Percentiles rank a stretch among this genome's conserved stretches.
Evolutionary conservation across 441 rosid genomes (phyloP).

Genomic region (Bruguiera hainesii): DNA sequence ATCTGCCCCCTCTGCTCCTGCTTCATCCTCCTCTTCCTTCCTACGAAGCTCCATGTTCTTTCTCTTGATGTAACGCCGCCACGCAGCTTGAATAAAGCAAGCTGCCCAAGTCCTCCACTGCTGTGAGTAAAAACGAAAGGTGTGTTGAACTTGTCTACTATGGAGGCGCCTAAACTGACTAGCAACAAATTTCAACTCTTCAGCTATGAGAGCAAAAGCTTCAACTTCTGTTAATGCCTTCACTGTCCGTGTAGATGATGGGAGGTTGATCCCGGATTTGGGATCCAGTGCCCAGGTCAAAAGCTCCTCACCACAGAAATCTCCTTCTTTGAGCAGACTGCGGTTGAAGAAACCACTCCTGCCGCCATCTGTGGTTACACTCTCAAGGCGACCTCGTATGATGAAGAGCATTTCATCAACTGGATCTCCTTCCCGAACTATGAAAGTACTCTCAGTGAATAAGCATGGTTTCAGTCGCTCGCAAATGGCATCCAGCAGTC

Average conservation of each 20-base stretch:
- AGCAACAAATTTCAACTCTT: slow-evolving; percentile 91
- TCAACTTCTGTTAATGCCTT: slow-evolving; percentile 82
- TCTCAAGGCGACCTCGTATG: slow-evolving; percentile 91
- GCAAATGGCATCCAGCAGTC: slow-evolving; percentile 90
- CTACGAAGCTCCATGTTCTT: slow-evolving; percentile 64
- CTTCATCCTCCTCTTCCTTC: slow-evolving; percentile 60
- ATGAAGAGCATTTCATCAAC: slow-evolving; percentile 98
- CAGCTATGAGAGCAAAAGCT: slow-evolving; percentile 80
- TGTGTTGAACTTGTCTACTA: slow-evolving; percentile 94
- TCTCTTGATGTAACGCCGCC: slow-evolving; percentile 85
- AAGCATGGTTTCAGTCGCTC: slow-evolving; percentile 86
- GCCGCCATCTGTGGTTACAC: slow-evolving; percentile 93
- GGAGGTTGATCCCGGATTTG: slow-evolving; percentile 74
- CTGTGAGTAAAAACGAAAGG: slow-evolving; percentile 92
- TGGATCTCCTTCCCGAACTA: slow-evolving; percentile 95
- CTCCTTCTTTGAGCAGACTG: slow-evolving; percentile 74
- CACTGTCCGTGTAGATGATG: slow-evolving; percentile 89
- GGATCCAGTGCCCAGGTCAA: slow-evolving; percentile 97
- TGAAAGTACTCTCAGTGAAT: slow-evolving; percentile 73
- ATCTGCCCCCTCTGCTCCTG: slow-evolving; percentile 31
- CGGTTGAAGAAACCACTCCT: slow-evolving; percentile 93
- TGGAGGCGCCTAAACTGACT: slow-evolving; percentile 90
- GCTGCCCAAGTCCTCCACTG: slow-evolving; percentile 99
- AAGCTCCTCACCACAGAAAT: slow-evolving; percentile 97
- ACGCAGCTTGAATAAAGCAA: slow-evolving; percentile 92